Base-by-base conservation (phyloP, 2,329 filamentous ascomycete species). In the Drechslerella coelobrocha region DNA sequence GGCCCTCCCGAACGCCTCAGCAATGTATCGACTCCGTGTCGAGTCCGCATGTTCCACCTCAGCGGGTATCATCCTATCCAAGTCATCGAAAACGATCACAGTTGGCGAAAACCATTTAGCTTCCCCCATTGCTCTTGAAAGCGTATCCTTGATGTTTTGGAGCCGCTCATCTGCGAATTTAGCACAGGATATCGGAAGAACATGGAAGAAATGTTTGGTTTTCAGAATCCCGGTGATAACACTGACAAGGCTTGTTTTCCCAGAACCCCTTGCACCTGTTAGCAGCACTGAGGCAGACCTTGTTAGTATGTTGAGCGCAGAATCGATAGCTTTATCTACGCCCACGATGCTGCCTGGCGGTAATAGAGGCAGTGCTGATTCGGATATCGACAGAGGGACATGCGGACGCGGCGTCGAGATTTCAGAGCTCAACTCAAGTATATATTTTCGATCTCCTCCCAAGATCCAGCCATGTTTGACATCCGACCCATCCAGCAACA, bases 1-100 rank as follows among this genome's bases (percentile, higher is more conserved):
- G 73, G 94, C 87, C 0, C 89, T 86, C 77, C 90, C 89, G 3
- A 99, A 84, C 0, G 91, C 86, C 78, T 99, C 94, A 77, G 92
- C 96, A 63, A 97, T 86, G 75, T 97, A 92, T 31, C 92, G 86
- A 78, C 92, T 97, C 73, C 93, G 86, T 17, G 91, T 91, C 76
- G 99, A 97, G 75, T 97, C 92, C 78, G 97, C 91, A 10, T 99
- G 83, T 78, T 99, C 94, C 0, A 92, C 97, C 79, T 99, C 95
- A 0, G 88, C 89, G 0, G 94, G 93, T 77, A 93, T 97, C 0
- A 99, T 83, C 76, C 91, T 91, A 79, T 99, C 94, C 5, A 99
- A 81, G 76, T 99, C 94, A 76, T 99, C 94, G 1, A 99, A 82
- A 52, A 99, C 86, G 19, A 99, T 90, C 1, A 97, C 78, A 0